phyloP scores from a whole-genome alignment of 495 filamentous ascomycete species.

The Talaromyces wortmannii region DNA sequence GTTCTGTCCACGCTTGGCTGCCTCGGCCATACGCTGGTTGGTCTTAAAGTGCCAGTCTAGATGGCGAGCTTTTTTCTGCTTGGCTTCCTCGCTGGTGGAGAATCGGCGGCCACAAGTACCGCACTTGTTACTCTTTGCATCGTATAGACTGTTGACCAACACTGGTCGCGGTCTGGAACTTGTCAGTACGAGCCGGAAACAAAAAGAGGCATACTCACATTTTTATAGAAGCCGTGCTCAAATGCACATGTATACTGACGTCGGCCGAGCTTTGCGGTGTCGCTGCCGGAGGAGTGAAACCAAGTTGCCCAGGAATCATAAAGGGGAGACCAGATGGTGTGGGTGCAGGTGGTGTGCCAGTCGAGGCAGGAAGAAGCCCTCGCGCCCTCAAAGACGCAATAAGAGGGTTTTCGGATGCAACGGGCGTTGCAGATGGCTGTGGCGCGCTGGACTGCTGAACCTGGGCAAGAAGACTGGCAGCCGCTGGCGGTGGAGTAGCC shows the following conservation, averaged over 20 bases:
- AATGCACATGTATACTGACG: constrained; percentile 52
- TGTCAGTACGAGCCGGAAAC: constrained; percentile 9
- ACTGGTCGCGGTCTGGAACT: constrained; percentile 61
- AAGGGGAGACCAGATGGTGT: constrained; percentile 26
- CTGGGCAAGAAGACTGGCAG: constrained; percentile 22
- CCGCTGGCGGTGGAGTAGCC: constrained; percentile 28
- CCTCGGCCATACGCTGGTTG: constrained; percentile 80
- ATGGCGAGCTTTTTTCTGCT: constrained; percentile 80
- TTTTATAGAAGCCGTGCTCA: constrained; percentile 71
- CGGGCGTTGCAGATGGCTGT: constrained; percentile 12
- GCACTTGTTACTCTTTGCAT: constrained; percentile 74
- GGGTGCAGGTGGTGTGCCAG: constrained; percentile 6
- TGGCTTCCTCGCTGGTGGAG: constrained; percentile 65
- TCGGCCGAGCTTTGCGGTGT: constrained; percentile 15
- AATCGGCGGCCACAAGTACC: constrained; percentile 89
- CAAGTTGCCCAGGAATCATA: constrained; percentile 33
- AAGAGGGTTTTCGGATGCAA: constrained; percentile 31
- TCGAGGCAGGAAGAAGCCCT: constrained; percentile 32
- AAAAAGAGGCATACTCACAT: constrained; percentile 44
- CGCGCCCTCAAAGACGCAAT: constrained; percentile 38
- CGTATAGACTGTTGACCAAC: constrained; percentile 67
- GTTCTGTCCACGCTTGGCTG: constrained; percentile 72
- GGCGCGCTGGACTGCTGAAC: constrained; percentile 16
- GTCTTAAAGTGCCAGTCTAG: constrained; percentile 97
- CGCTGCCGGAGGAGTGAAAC: constrained; percentile 22